phyloP scores from a whole-genome alignment of 2,329 filamentous ascomycete species.

The Colletotrichum tamarilloi region DNA sequence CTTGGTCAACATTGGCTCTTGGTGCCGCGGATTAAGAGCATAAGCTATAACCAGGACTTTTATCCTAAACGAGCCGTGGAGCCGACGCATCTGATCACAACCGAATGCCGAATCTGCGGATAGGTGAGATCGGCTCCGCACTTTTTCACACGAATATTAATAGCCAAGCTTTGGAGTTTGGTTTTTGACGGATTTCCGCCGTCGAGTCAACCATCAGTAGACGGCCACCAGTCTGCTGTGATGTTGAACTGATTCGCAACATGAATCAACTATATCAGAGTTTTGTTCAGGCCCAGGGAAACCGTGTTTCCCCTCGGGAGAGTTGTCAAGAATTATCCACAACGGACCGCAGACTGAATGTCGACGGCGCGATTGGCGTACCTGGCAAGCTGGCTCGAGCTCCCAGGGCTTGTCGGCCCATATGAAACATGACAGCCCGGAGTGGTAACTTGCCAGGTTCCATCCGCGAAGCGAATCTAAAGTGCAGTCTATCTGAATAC shows the following conservation, averaged over 20 bases:
- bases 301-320: not conserved
- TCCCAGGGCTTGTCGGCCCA: constrained; percentile 3
- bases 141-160: constrained; percentile 22
- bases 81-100: constrained; percentile 32
- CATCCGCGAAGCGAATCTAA: constrained; percentile 7
- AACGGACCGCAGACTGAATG: not conserved
- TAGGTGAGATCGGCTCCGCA: constrained; percentile 30
- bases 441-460: constrained; percentile 19
- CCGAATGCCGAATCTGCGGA: constrained; percentile 35
- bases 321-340: not conserved
- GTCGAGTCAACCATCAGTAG: not conserved
- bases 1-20: constrained; percentile 4
- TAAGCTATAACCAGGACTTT: constrained; percentile 19
- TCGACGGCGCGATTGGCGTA: constrained; percentile 24
- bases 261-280: not conserved
- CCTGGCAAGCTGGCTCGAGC: constrained; percentile 27
- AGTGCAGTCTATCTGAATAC: not conserved
- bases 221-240: not conserved
- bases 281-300: not conserved
- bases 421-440: constrained; percentile 28
- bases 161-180: constrained; percentile 8
- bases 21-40: constrained; percentile 15
- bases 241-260: not conserved
- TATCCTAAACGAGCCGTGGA: constrained; percentile 29
- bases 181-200: not conserved